phyloP scores from a whole-genome alignment of 805 yeast species.

The Wickerhamomyces mucosus region DNA sequence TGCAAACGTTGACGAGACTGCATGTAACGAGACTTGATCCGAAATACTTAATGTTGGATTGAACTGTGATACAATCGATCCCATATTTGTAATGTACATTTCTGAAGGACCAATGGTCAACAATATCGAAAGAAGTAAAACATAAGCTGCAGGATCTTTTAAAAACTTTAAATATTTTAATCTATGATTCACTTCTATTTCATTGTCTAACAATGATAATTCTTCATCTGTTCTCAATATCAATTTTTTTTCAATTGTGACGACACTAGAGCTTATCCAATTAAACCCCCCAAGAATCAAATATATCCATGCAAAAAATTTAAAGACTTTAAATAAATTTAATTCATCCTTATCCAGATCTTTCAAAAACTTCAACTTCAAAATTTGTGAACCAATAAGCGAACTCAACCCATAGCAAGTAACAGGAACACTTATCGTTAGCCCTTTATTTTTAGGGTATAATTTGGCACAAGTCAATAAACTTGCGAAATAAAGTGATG shows the following conservation, averaged over 20 bases:
- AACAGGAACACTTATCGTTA: slow-evolving; percentile 84
- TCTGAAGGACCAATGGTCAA: slow-evolving; percentile 78
- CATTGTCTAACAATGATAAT: slow-evolving; percentile 25
- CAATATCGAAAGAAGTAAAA: slow-evolving; percentile 53
- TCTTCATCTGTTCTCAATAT: slow-evolving; percentile 20
- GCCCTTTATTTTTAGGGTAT: slow-evolving; percentile 65
- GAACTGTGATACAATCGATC: slow-evolving; percentile 42
- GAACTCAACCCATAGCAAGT: slow-evolving; percentile 81
- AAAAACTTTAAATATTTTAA: slow-evolving; percentile 11
- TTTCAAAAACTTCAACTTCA: slow-evolving; percentile 28
- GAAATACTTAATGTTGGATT: slow-evolving; percentile 22
- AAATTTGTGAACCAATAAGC: slow-evolving; percentile 57
- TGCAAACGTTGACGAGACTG: slow-evolving; percentile 59
- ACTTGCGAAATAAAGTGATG: slow-evolving; percentile 62
- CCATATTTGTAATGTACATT: slow-evolving; percentile 75
- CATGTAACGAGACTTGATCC: slow-evolving; percentile 49
- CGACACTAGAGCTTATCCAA: slow-evolving; percentile 57
- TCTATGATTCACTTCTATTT: slow-evolving; percentile 18
- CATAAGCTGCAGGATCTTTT: slow-evolving; percentile 49
- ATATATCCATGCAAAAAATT: slow-evolving; percentile 43
- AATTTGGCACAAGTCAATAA: slow-evolving; percentile 76
- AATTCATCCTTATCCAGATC: slow-evolving; percentile 20
- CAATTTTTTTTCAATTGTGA: slow-evolving; percentile 34
- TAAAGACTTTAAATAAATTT: slow-evolving; percentile 43
- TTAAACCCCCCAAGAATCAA: slow-evolving; percentile 46